These are phyloP conservation scores for Ganoderma sinense DNA, from an alignment of 1,284 basidiomycete species.

Conservation along the genomic window DNA sequence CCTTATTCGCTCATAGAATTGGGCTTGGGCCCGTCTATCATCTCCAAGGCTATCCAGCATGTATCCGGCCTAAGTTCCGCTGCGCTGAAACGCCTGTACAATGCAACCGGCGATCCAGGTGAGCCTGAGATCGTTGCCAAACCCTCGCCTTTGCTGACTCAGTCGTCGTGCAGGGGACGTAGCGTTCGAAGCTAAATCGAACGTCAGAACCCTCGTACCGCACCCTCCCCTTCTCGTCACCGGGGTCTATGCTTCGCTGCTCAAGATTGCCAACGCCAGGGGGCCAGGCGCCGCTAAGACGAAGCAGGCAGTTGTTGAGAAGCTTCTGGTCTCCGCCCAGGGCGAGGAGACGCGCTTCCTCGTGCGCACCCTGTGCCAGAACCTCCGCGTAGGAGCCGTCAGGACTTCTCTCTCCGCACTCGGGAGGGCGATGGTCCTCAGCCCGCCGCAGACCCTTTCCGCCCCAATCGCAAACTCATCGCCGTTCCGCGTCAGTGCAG, in stretches of 20 bases:
- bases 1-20: conserved; percentile 80
- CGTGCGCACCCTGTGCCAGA: conserved; percentile 82
- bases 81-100: conserved; percentile 74
- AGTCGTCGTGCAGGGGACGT: conserved; percentile 65
- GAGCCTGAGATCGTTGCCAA: conserved; percentile 19
- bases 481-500: conserved; percentile 45
- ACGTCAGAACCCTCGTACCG: conserved; percentile 77
- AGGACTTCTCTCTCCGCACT: conserved; percentile 85
- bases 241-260: conserved; percentile 70
- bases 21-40: conserved; percentile 78
- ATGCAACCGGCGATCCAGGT: conserved; percentile 70
- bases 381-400: conserved; percentile 90
- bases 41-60: conserved; percentile 84
- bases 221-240: conserved; percentile 74
- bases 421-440: conserved; percentile 82
- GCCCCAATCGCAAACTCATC: conserved; percentile 37
- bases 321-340: conserved; percentile 82
- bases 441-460: conserved; percentile 46
- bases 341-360: conserved; percentile 91
- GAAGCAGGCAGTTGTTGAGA: conserved; percentile 84
- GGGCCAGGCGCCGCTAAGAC: conserved; percentile 79
- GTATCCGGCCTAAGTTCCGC: conserved; percentile 80
- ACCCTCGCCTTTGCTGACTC: conserved; percentile 10
- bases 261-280: conserved; percentile 71
- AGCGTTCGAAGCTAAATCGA: conserved; percentile 85